A percentile compares a stretch with the other conserved stretches of the same genome.
phyloP scores from a whole-genome alignment of 1,139 yeast species.

The Suhomyces taliae region DNA sequence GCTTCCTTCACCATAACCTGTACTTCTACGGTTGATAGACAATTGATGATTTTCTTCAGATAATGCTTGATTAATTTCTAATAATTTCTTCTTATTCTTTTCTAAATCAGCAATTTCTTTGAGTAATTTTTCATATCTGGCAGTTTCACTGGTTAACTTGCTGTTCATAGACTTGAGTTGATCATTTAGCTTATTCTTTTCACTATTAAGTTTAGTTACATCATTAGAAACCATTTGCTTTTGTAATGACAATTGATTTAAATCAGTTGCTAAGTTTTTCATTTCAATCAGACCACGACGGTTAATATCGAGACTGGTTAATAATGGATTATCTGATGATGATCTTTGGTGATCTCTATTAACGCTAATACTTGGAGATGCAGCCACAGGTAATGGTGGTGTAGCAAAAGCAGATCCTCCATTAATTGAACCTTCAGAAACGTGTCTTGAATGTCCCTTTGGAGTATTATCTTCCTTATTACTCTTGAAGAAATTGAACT shows the following conservation, averaged over 20 bases:
- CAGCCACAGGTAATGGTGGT: slow-evolving; percentile 41
- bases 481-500: slow-evolving; percentile 38
- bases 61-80: slow-evolving; percentile 26
- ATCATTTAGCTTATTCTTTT: slow-evolving; percentile 28
- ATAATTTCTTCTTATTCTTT: slow-evolving; percentile 23
- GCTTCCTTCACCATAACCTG: slow-evolving; percentile 6
- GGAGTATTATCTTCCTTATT: slow-evolving; percentile 15
- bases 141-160: slow-evolving; percentile 12
- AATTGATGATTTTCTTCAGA: slow-evolving; percentile 26
- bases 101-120: slow-evolving; percentile 34
- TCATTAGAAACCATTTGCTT: slow-evolving; percentile 30
- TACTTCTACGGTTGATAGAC: slow-evolving; percentile 14
- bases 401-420: slow-evolving; percentile 41
- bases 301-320: slow-evolving; percentile 16
- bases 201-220: slow-evolving; percentile 29
- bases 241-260: slow-evolving; percentile 37
- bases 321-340: slow-evolving; percentile 37
- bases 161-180: slow-evolving; percentile 21
- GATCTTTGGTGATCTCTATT: slow-evolving; percentile 36
- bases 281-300: slow-evolving; percentile 25
- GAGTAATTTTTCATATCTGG: slow-evolving; percentile 26
- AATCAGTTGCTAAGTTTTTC: slow-evolving; percentile 39
- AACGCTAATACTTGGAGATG: slow-evolving; percentile 17
- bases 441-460: slow-evolving; percentile 39
- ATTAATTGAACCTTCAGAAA: slow-evolving; percentile 42